These are phyloP conservation scores for Brassica incana DNA, from an alignment of 345 rosid genomes.

Conservation along the genomic window DNA sequence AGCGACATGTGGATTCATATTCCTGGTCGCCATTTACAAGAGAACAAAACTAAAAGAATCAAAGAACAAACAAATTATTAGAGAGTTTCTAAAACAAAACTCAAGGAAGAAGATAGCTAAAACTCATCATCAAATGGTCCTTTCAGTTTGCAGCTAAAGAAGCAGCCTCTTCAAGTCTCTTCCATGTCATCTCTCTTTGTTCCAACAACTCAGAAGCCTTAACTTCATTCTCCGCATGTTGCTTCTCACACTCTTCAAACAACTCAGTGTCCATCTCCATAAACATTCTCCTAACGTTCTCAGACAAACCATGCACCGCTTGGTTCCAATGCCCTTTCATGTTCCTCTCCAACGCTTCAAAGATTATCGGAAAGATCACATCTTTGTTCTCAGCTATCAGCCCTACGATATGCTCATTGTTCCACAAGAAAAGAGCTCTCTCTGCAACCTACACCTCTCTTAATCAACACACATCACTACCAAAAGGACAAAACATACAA, in stretches of 20 bases:
- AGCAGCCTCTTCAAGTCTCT: slow-evolving; percentile 50
- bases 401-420: slow-evolving; percentile 57
- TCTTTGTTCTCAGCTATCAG: slow-evolving; percentile 52
- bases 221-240: slow-evolving; percentile 38
- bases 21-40: slow-evolving; percentile 37
- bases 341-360: slow-evolving; percentile 60
- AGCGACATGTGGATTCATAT: slow-evolving; percentile 35
- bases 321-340: slow-evolving; percentile 62
- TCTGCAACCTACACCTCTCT: slow-evolving; percentile 55
- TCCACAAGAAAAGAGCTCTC: slow-evolving; percentile 66
- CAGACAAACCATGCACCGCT: slow-evolving; percentile 54
- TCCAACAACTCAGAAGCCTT: slow-evolving; percentile 42
- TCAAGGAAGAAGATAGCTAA: slow-evolving; percentile 11
- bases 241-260: slow-evolving; percentile 44
- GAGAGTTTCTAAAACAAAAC: slow-evolving; percentile 26
- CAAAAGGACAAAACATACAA: background rate
- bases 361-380: slow-evolving; percentile 56
- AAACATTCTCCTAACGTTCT: slow-evolving; percentile 56
- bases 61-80: slow-evolving; percentile 19
- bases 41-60: background rate
- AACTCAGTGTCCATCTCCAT: slow-evolving; percentile 46
- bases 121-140: too few species aligned
- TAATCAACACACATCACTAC: slow-evolving; percentile 3
- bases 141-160: slow-evolving; percentile 32
- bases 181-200: slow-evolving; percentile 46